Percentiles rank a stretch among this genome's conserved stretches.
Conservation (phyloP, 1,284 basidiomycete species). For the Paramarasmius palmivorus region DNA sequence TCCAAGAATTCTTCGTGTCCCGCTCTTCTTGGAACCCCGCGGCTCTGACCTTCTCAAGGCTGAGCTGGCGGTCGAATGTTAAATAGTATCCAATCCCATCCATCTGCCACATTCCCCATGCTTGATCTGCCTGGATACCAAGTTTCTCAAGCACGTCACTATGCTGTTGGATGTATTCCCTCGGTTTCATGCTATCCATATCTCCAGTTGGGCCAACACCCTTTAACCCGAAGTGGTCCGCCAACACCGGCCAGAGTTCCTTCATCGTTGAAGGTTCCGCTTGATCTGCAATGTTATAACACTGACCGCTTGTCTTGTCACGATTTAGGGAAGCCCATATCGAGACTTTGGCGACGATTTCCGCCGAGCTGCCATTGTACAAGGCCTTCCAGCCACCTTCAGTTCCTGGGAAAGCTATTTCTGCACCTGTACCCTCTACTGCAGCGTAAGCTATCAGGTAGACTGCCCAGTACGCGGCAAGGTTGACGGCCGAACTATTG, state of each 20-base stretch:
- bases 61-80: constrained; percentile 16
- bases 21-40: constrained; percentile 16
- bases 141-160: constrained; percentile 11
- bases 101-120: constrained; percentile 11
- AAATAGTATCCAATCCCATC: constrained; percentile 13
- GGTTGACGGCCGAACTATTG: constrained; percentile 17
- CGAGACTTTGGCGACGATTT: constrained; percentile 16
- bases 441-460: constrained; percentile 18
- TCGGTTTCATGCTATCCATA: constrained; percentile 7
- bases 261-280: constrained; percentile 14
- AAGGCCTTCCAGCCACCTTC: constrained; percentile 11
- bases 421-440: constrained; percentile 18
- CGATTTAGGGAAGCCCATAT: constrained; percentile 20
- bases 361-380: constrained; percentile 18
- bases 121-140: constrained; percentile 14
- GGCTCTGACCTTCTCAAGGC: constrained; percentile 17
- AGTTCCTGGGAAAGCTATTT: constrained; percentile 18
- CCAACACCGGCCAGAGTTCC: constrained; percentile 18
- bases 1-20: constrained; percentile 16
- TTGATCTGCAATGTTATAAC: constrained; percentile 19
- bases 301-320: constrained; percentile 13
- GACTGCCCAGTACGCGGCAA: constrained; percentile 18
- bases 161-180: constrained; percentile 16
- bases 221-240: constrained; percentile 16
- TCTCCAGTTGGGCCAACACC: constrained; percentile 13